Conservation (phyloP, 345 rosid genomes). For the Heritiera littoralis region DNA sequence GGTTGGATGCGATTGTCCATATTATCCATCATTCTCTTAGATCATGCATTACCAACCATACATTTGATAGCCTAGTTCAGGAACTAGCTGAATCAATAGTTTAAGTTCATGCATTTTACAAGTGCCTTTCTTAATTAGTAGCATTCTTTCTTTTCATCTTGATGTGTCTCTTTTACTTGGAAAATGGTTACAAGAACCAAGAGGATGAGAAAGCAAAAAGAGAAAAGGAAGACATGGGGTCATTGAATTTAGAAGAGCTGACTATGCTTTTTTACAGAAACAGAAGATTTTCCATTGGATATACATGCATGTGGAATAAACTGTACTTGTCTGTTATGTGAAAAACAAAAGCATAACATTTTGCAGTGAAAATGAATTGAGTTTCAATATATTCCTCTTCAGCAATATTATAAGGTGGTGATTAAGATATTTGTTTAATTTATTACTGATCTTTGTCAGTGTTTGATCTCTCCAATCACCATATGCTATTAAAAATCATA, state of each 20-base stretch:
- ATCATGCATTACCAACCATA: neutral
- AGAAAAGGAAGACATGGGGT: neutral
- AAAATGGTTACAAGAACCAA: neutral
- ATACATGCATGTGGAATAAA: neutral
- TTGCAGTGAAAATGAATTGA: neutral
- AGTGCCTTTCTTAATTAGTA: neutral
- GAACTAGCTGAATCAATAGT: no score
- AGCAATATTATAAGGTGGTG: no score
- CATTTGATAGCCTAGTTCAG: neutral
- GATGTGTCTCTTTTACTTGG: neutral
- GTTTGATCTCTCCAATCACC: neutral
- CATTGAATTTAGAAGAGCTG: neutral
- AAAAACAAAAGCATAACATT: neutral
- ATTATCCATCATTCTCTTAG: neutral
- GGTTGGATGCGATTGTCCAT: no score
- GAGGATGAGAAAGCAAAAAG: neutral
- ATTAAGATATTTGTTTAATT: no score
- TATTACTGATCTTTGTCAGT: neutral
- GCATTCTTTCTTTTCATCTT: neutral
- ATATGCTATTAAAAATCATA: neutral
- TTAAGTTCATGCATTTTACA: neutral
- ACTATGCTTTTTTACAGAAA: neutral
- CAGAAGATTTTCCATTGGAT: neutral
- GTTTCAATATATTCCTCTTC: neutral
- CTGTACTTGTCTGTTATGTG: neutral